phyloP scores from a whole-genome alignment of 2,329 filamentous ascomycete genomes.

The Amauroascus verrucosus region DNA sequence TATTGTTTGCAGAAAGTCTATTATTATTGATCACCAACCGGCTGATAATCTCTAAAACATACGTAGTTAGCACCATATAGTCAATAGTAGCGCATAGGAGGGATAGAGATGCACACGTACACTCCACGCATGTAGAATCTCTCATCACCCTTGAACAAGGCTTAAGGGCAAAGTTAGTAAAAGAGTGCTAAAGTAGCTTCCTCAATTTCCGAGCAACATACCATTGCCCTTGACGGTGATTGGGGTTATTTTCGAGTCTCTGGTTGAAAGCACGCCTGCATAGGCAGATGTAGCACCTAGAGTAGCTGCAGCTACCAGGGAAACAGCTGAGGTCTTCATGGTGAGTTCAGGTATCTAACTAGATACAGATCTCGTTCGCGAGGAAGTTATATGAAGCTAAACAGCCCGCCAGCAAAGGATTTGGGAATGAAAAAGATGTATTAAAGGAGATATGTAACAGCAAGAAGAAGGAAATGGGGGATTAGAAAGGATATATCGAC shows the following conservation, averaged over 20 bases:
- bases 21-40: slow-evolving; percentile 29
- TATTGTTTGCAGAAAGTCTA: not conserved
- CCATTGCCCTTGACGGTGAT: slow-evolving; percentile 55
- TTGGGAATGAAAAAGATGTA: slow-evolving; percentile 10
- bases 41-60: slow-evolving; percentile 48
- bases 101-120: slow-evolving; percentile 11
- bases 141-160: slow-evolving; percentile 53
- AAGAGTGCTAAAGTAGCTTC: too few relatives aligned
- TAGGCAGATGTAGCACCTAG: slow-evolving; percentile 39
- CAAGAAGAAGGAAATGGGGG: slow-evolving; percentile 6
- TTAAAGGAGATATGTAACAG: slow-evolving; percentile 1
- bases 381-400: not conserved
- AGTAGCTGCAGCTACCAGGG: slow-evolving; percentile 39
- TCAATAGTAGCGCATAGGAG: not conserved
- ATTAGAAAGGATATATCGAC: not conserved
- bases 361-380: not conserved
- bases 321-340: slow-evolving; percentile 45
- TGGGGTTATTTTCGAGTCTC: slow-evolving; percentile 41
- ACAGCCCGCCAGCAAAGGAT: too few relatives aligned
- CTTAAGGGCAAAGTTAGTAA: slow-evolving; percentile 26
- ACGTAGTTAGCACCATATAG: slow-evolving; percentile 26
- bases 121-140: slow-evolving; percentile 46
- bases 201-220: slow-evolving; percentile 21
- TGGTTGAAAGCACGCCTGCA: slow-evolving; percentile 35
- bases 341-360: too few relatives aligned